Conservation (phyloP, 176 grass and related monocot species). For the Poa annua region DNA sequence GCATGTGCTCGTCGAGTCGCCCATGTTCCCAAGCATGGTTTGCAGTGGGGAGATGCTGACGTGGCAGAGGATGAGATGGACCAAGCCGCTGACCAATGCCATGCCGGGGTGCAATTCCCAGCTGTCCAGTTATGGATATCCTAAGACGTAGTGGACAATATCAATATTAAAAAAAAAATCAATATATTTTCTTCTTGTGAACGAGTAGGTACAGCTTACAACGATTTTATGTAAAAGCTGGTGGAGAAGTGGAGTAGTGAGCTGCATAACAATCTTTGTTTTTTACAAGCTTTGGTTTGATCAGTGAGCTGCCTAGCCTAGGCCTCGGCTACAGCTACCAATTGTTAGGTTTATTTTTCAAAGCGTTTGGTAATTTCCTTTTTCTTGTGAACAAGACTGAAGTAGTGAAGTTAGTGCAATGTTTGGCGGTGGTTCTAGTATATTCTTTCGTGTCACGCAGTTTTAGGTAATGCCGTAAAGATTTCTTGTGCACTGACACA, state of each 20-base stretch:
- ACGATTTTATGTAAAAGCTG: background rate
- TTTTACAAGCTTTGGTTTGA: background rate
- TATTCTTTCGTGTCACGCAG: background rate
- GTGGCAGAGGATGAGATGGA: conserved; percentile 52
- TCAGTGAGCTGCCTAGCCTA: background rate
- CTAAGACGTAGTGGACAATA: background rate
- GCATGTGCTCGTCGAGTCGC: background rate
- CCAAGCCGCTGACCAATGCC: conserved; percentile 45
- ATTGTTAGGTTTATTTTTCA: background rate
- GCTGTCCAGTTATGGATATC: conserved; percentile 41
- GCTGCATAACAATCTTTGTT: background rate
- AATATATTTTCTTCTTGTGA: background rate
- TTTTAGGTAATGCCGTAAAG: background rate
- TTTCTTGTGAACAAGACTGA: conserved; percentile 30
- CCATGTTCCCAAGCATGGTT: background rate
- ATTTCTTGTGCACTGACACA: background rate
- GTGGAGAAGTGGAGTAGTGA: background rate
- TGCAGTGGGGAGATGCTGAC: conserved; percentile 39
- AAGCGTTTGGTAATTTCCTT: background rate
- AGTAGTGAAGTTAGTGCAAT: conserved; percentile 20
- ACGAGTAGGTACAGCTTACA: background rate
- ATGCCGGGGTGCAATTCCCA: conserved; percentile 28
- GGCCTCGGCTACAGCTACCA: background rate
- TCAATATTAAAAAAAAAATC: background rate
- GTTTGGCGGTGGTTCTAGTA: background rate